Conservation (phyloP, 2,329 filamentous ascomycete species). For the Stagonosporopsis chrysanthemi region DNA sequence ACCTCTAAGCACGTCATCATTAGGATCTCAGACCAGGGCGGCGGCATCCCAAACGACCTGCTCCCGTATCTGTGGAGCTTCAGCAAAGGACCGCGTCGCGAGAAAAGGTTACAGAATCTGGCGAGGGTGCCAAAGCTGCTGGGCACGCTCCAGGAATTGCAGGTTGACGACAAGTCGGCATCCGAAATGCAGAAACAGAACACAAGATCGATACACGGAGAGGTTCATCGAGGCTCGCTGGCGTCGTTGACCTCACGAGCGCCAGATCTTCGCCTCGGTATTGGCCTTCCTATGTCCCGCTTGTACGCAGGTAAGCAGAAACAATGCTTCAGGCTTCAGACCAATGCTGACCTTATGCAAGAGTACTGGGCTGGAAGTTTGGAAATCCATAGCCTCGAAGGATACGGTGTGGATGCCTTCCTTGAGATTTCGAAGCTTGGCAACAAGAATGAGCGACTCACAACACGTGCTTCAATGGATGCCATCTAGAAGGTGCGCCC, state of each 20-base stretch:
- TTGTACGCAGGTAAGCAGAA: constrained; percentile 72
- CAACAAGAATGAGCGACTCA: constrained; percentile 96
- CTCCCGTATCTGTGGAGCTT: constrained; percentile 96
- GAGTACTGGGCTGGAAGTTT: constrained; percentile 97
- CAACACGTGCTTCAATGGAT: constrained; percentile 62
- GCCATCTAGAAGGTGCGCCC: constrained; percentile 47
- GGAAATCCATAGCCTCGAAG: constrained; percentile 89
- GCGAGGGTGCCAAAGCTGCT: constrained; percentile 88
- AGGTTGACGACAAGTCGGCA: constrained; percentile 42
- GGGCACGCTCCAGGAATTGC: constrained; percentile 89
- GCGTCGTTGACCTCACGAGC: constrained; percentile 81
- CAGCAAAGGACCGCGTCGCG: constrained; percentile 84
- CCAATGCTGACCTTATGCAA: constrained; percentile 1
- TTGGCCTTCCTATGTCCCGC: constrained; percentile 90
- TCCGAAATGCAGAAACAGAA: constrained; percentile 29
- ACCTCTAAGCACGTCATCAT: constrained; percentile 95
- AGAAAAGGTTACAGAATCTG: constrained; percentile 82
- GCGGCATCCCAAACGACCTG: constrained; percentile 84
- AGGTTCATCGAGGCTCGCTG: constrained; percentile 67
- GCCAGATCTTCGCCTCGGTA: constrained; percentile 86
- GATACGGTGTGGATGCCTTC: constrained; percentile 95
- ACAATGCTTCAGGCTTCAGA: background rate
- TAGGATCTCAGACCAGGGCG: constrained; percentile 92
- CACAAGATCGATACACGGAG: constrained; percentile 31
- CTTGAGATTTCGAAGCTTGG: constrained; percentile 94